Conservation (phyloP, 805 yeast species). For the Metschnikowia drakensbergensis region DNA sequence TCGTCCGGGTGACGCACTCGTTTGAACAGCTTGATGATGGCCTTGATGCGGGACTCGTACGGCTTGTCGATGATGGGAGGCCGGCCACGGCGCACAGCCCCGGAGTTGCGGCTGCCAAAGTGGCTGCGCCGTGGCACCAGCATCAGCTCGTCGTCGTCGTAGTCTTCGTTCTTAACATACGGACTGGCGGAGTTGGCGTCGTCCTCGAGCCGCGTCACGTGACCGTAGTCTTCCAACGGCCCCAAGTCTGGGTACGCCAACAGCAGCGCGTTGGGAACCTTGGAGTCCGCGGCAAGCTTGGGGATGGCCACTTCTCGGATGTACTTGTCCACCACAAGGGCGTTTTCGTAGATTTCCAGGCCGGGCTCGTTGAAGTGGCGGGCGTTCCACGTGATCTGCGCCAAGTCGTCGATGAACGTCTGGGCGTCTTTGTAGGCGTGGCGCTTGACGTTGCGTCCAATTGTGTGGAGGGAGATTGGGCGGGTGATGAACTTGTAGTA, state of each 20-base stretch:
- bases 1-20: slow-evolving; percentile 56
- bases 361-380: slow-evolving; percentile 72
- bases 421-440: slow-evolving; percentile 56
- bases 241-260: slow-evolving; percentile 65
- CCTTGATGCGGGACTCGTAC: slow-evolving; percentile 87
- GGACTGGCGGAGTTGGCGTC: slow-evolving; percentile 13
- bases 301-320: slow-evolving; percentile 48
- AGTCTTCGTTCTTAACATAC: slow-evolving; percentile 12
- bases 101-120: slow-evolving; percentile 17
- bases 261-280: slow-evolving; percentile 30
- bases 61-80: slow-evolving; percentile 91
- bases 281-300: slow-evolving; percentile 40
- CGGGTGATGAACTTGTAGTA: slow-evolving; percentile 73
- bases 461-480: slow-evolving; percentile 79
- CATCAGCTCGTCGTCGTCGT: slow-evolving; percentile 18
- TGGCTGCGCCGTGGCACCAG: slow-evolving; percentile 5
- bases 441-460: slow-evolving; percentile 56
- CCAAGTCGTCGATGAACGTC: slow-evolving; percentile 71
- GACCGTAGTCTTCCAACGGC: slow-evolving; percentile 37
- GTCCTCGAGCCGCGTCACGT: slow-evolving; percentile 10
- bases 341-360: slow-evolving; percentile 66
- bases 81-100: slow-evolving; percentile 74
- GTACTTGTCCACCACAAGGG: slow-evolving; percentile 53
- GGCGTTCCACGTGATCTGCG: slow-evolving; percentile 89
- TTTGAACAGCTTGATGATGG: slow-evolving; percentile 75